phyloP scores from a whole-genome alignment of 441 rosid species.

The Croton setiger region DNA sequence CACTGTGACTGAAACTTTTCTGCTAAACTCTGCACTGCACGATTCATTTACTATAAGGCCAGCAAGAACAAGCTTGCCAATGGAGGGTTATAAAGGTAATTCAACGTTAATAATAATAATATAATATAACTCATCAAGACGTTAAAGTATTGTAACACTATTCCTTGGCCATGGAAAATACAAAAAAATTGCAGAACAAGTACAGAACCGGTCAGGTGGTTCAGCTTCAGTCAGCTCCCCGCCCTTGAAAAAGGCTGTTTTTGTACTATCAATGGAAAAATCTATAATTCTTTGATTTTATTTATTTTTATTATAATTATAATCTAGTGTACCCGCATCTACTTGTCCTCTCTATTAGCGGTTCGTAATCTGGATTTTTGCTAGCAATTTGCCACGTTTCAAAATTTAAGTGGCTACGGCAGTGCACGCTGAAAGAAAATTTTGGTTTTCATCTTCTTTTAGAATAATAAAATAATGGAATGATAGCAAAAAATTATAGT shows the following conservation, averaged over 20 bases:
- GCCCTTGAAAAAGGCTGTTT: conserved; percentile 26
- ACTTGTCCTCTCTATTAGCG: neutral
- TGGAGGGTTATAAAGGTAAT: conserved; percentile 5
- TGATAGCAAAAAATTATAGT: conserved; percentile 6
- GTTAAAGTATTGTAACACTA: neutral
- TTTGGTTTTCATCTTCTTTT: conserved; percentile 18
- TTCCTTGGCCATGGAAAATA: conserved; percentile 19
- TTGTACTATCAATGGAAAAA: conserved; percentile 21
- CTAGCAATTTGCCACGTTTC: neutral
- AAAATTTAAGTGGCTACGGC: neutral
- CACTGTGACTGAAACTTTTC: conserved; percentile 3
- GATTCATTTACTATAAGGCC: neutral
- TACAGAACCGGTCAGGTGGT: conserved; percentile 30
- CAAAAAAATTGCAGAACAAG: conserved; percentile 21
- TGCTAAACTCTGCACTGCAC: neutral
- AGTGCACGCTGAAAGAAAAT: neutral
- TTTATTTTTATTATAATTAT: neutral
- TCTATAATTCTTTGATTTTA: neutral
- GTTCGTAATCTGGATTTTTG: neutral
- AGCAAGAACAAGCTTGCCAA: neutral
- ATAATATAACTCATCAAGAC: neutral
- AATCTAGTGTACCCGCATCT: conserved; percentile 15
- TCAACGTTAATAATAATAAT: neutral
- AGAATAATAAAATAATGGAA: neutral
- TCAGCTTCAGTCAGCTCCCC: conserved; percentile 20